Evolutionary conservation across 75 land plant species (phyloP).

Genomic region (Selaginella tamariscina): DNA sequence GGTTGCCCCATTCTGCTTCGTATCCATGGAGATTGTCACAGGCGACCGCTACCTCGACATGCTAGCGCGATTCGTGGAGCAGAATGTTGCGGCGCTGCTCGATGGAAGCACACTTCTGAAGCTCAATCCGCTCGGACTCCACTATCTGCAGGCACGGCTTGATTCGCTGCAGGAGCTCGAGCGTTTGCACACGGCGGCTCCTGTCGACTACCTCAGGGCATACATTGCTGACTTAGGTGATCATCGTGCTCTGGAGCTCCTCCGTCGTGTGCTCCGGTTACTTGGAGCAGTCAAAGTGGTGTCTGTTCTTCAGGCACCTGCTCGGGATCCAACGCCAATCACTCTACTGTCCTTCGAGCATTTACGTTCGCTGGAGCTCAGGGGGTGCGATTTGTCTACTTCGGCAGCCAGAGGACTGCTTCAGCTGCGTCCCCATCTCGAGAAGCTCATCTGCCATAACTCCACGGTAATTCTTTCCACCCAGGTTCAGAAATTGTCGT

Average conservation of each 20-base stretch:
- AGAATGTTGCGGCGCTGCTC: conserved; percentile 43
- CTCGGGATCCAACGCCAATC: conserved; percentile 70
- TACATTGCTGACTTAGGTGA: conserved; percentile 93
- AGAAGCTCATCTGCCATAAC: conserved; percentile 87
- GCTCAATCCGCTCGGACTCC: conserved; percentile 89
- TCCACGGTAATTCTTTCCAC: conserved; percentile 47
- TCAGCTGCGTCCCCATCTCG: conserved; percentile 60
- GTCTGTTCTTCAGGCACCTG: conserved; percentile 47
- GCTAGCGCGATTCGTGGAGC: conserved; percentile 63
- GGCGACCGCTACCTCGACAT: conserved; percentile 83
- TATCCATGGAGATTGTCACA: conserved; percentile 66
- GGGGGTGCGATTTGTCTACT: conserved; percentile 86
- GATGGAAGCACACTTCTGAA: conserved; percentile 66
- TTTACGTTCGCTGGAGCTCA: conserved; percentile 57
- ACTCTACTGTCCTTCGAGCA: conserved; percentile 52
- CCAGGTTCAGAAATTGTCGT: not conserved
- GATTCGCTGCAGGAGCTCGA: conserved; percentile 81
- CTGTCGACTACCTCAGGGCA: conserved; percentile 87
- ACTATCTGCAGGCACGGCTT: conserved; percentile 83
- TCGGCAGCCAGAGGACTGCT: conserved; percentile 69
- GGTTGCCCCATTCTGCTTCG: not conserved
- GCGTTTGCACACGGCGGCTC: conserved; percentile 61
- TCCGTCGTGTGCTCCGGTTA: conserved; percentile 60
- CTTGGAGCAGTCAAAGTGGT: conserved; percentile 72
- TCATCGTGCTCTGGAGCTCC: conserved; percentile 89